These are phyloP conservation scores for Mitragyna speciosa DNA, from an alignment of 257 asterid genomes.

Conservation along the genomic window DNA sequence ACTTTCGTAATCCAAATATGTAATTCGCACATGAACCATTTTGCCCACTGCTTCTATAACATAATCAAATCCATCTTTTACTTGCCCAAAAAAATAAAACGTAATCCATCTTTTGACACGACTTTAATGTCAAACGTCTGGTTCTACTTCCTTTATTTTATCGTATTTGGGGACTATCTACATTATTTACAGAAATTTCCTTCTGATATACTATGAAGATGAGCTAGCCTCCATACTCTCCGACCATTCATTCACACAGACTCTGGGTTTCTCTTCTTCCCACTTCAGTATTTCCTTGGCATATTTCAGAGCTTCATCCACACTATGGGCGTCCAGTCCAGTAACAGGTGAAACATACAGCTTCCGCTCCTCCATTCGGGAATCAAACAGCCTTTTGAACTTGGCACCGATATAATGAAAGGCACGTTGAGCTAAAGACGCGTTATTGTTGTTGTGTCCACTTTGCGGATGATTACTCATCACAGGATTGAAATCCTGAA, in stretches of 20 bases:
- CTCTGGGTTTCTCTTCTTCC: constrained; percentile 48
- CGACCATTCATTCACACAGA: constrained; percentile 46
- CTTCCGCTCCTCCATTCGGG: constrained; percentile 49
- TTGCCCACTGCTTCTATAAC: background rate
- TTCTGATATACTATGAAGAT: constrained; percentile 28
- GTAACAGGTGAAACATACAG: constrained; percentile 62
- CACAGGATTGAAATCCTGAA: constrained; percentile 70
- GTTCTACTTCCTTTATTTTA: background rate
- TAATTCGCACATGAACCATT: background rate
- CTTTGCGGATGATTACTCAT: constrained; percentile 43
- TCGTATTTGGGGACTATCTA: background rate
- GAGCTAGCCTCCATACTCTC: constrained; percentile 70
- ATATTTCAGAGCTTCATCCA: constrained; percentile 62
- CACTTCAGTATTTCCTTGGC: constrained; percentile 71
- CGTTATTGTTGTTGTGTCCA: constrained; percentile 38
- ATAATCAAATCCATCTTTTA: too few species aligned
- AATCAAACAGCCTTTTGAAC: constrained; percentile 58
- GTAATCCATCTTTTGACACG: background rate
- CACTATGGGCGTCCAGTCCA: constrained; percentile 69
- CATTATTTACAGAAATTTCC: background rate
- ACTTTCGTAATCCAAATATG: background rate
- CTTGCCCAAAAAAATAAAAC: too few species aligned
- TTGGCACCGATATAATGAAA: constrained; percentile 71
- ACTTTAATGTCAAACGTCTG: background rate
- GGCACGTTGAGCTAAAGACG: constrained; percentile 64